Evolutionary conservation across 495 filamentous ascomycete species (phyloP).

Genomic region (Neurospora sp.): DNA sequence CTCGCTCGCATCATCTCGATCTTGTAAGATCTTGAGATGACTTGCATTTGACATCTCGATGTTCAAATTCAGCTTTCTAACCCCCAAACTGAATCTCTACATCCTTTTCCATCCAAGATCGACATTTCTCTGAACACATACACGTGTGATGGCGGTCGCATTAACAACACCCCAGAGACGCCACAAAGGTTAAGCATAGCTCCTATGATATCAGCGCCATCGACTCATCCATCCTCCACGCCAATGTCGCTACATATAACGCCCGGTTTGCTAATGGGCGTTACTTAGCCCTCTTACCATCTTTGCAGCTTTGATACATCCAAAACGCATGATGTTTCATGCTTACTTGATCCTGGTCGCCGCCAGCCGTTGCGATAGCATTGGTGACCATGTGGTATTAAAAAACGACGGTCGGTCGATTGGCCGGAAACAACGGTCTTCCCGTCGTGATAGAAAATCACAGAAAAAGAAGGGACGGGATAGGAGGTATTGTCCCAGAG

Average conservation of each 20-base stretch:
- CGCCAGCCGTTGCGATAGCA: not conserved
- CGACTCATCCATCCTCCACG: not conserved
- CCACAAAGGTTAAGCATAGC: not conserved
- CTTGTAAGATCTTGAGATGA: not conserved
- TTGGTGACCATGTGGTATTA: not conserved
- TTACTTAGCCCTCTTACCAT: not conserved
- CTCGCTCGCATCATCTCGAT: not conserved
- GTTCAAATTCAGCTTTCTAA: not conserved
- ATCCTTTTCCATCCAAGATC: not conserved
- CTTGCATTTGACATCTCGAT: not conserved
- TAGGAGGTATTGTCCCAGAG: not conserved
- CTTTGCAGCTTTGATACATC: not conserved
- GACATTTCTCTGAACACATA: not conserved
- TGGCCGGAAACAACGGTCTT: not conserved
- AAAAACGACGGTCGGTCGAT: not conserved
- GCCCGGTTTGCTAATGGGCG: not conserved
- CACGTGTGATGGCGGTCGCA: not conserved
- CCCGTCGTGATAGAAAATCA: not conserved
- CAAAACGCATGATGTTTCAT: not conserved
- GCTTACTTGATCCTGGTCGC: not conserved
- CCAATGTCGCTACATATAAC: not conserved
- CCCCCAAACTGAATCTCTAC: not conserved
- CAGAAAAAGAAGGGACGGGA: not conserved
- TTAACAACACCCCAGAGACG: not conserved
- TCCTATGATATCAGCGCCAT: not conserved